Base-by-base conservation (phyloP, 1,284 basidiomycete genomes). In the Garcileccinum viscosum region DNA sequence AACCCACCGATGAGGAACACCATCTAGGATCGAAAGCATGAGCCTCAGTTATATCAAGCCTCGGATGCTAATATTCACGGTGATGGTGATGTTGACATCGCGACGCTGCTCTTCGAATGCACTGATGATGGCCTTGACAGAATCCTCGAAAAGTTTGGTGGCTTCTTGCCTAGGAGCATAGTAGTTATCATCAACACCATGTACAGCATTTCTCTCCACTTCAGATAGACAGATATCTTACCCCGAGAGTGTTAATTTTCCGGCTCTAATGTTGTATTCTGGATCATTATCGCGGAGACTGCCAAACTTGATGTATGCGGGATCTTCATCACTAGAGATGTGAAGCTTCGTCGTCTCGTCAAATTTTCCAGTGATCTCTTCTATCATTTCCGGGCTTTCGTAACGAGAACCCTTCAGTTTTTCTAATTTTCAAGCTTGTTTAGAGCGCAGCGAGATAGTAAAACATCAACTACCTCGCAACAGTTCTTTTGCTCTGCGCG, bases 271-370 rank as follows among this genome's bases (percentile, higher is more conserved):
- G 22, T 79, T 74, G n/a, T 79, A 72, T 1, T 61, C 38, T 0
- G 70, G 67, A 66, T 84, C 82, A 42, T 76, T 81, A 63, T 82
- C 79, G 15, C 76, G 72, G 50, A 77, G 71, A 22, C 75, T 73
- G 3, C 83, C 83, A 33, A 85, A 80, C 63, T 79, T 82, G 69
- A 85, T 79, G 65, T 78, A 83, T 5, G 77, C 78, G 0, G 77
- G 68, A 27, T 81, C 77, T 14, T 72, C 72, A 0, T 72, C 58
- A 60, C 78, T 70, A 59, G 74, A 76, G 69, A 85, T 82, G 1
- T 74, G 74, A 11, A 81, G 77, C 65, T 84, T 85, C 1, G 83
- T 80, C 3, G 74, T 76, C 42, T 77, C 76, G 63, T 84, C 82
- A 62, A 85, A 85, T n/a, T 69, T 67, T 3, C 75, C 66, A 0